These are phyloP conservation scores for Alternaria hordeiaustralica DNA, from an alignment of 2,329 filamentous ascomycete species.

Conservation along the genomic window DNA sequence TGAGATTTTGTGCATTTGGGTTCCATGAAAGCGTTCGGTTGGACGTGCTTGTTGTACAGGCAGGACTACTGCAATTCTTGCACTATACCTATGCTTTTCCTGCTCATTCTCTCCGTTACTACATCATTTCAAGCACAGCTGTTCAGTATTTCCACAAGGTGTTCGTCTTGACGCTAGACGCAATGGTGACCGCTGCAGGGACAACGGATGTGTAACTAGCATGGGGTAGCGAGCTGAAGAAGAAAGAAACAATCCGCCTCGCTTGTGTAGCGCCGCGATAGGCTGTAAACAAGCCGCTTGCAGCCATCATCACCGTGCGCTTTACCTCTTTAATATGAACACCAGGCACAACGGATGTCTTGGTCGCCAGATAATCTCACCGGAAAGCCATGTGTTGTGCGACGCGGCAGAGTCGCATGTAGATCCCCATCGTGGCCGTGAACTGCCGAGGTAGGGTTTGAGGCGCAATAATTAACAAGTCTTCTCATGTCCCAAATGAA, in stretches of 20 bases:
- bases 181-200: not conserved
- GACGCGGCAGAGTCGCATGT: not conserved
- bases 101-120: not conserved
- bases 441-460: not conserved
- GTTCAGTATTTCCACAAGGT: not conserved
- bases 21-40: not conserved
- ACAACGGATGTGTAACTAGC: not conserved
- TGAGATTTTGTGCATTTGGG: not conserved
- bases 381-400: conserved; percentile 1
- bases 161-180: not conserved
- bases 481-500: not conserved
- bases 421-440: not conserved
- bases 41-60: not conserved
- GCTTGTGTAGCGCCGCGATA: conserved; percentile 2
- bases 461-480: not conserved
- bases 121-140: not conserved
- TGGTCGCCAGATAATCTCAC: conserved; percentile 2
- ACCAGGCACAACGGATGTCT: conserved; percentile 3
- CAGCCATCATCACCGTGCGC: not conserved
- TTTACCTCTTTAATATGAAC: conserved; percentile 3
- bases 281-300: not conserved
- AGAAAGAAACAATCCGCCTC: not conserved
- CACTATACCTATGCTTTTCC: not conserved
- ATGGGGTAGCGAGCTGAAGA: conserved; percentile 14
- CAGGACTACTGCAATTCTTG: not conserved